phyloP scores from a whole-genome alignment of 306 rosid genomes.

The Canavalia gladiata region DNA sequence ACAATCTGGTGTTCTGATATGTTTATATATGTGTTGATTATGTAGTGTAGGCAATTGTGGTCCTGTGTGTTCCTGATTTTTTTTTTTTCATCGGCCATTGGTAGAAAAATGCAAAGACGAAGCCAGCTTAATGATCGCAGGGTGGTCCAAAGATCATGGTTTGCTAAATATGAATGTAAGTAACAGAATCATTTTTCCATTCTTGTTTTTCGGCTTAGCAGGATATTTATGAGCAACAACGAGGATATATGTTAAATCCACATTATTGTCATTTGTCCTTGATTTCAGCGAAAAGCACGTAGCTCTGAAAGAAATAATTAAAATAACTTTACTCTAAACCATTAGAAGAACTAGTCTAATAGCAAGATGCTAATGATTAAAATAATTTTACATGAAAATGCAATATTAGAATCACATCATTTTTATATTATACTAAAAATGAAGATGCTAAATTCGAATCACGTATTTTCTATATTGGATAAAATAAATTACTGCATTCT shows the following conservation, averaged over 20 bases:
- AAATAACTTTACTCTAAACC: too few relatives aligned
- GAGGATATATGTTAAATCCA: not conserved
- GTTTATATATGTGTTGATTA: not conserved
- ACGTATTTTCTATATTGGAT: too few relatives aligned
- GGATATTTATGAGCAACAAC: not conserved
- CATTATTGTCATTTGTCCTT: not conserved
- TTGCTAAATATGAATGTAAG: not conserved
- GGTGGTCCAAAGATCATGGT: not conserved
- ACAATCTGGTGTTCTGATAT: not conserved
- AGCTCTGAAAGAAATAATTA: too few relatives aligned
- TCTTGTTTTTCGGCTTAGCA: not conserved
- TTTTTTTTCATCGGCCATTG: not conserved
- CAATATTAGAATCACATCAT: too few relatives aligned
- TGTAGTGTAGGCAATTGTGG: not conserved
- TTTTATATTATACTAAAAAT: too few relatives aligned
- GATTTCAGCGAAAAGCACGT: too few relatives aligned
- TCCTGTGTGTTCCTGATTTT: not conserved
- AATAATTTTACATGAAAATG: too few relatives aligned
- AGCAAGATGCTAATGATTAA: too few relatives aligned
- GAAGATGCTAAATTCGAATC: too few relatives aligned
- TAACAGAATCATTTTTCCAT: not conserved
- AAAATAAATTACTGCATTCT: too few relatives aligned
- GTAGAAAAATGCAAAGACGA: not conserved
- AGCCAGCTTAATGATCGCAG: not conserved
- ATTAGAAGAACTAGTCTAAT: too few relatives aligned